A percentile compares a stretch with the other conserved stretches of the same genome.
phyloP scores from a whole-genome alignment of 306 rosid genomes.

The Abrus pulchellus region DNA sequence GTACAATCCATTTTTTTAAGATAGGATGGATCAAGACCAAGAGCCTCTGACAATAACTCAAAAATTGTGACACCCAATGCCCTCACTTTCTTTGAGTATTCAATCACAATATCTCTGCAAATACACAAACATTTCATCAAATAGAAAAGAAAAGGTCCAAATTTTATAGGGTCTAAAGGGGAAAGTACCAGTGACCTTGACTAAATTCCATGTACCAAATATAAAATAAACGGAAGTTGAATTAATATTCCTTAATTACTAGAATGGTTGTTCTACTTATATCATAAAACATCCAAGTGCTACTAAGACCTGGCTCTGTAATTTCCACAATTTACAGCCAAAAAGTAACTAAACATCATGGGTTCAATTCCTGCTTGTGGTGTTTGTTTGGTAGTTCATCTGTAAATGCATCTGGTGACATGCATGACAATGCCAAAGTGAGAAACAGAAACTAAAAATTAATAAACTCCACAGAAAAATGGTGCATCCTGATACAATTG shows the following conservation, averaged over 20 bases:
- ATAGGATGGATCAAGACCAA: conserved; percentile 41
- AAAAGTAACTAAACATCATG: not conserved
- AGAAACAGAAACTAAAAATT: too few species aligned
- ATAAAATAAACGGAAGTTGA: not conserved
- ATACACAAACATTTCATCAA: conserved; percentile 19
- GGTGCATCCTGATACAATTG: not conserved
- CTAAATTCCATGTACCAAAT: not conserved
- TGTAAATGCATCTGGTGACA: not conserved
- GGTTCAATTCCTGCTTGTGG: not conserved
- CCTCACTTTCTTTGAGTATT: conserved; percentile 55
- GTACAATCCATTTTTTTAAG: conserved; percentile 41
- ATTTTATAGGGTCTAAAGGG: not conserved
- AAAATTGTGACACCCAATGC: conserved; percentile 37
- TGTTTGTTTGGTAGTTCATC: not conserved
- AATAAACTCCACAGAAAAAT: not conserved
- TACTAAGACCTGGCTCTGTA: not conserved
- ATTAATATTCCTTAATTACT: not conserved
- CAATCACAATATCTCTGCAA: conserved; percentile 45
- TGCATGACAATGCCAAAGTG: not conserved
- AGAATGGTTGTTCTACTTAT: not conserved
- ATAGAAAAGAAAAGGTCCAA: not conserved
- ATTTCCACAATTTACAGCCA: not conserved
- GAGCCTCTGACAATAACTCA: conserved; percentile 51
- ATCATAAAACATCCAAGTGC: not conserved
- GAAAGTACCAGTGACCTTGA: not conserved